These are phyloP conservation scores for Backusella westeae DNA, from an alignment of 192 early-diverging fungal genomes.

Conservation along the genomic window DNA sequence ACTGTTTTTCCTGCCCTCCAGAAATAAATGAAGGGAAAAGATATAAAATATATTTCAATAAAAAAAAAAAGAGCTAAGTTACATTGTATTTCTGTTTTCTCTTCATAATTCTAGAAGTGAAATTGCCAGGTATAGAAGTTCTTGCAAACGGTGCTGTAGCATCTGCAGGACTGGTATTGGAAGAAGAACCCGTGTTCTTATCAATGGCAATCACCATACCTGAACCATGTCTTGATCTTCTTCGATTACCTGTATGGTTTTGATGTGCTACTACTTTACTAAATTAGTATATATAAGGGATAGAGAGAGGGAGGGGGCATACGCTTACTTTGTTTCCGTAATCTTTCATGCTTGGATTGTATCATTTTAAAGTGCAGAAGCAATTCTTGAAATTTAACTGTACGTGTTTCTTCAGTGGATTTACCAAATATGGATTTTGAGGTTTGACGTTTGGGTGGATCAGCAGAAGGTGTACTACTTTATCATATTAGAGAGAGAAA, in stretches of 20 bases:
- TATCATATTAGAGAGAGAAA: not conserved
- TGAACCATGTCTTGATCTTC: not conserved
- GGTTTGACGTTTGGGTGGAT: constrained; percentile 20
- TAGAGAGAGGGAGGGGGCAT: too few relatives aligned
- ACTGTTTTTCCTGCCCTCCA: too few relatives aligned
- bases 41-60: too few relatives aligned
- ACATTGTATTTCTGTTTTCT: not conserved
- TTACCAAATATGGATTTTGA: constrained; percentile 11
- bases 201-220: not conserved
- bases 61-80: not conserved
- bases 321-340: constrained; percentile 42
- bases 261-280: not conserved
- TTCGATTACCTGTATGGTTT: not conserved
- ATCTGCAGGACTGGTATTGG: not conserved
- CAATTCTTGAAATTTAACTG: constrained; percentile 63
- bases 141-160: not conserved
- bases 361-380: constrained; percentile 69
- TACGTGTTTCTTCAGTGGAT: constrained; percentile 29
- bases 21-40: too few relatives aligned
- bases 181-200: not conserved
- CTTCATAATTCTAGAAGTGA: not conserved
- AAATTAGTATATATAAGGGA: not conserved
- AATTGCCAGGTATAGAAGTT: not conserved
- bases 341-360: constrained; percentile 73
- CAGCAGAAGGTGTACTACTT: constrained; percentile 2